Conservation (phyloP, 164 flowering plant genomes). For the Magnolia sinica region DNA sequence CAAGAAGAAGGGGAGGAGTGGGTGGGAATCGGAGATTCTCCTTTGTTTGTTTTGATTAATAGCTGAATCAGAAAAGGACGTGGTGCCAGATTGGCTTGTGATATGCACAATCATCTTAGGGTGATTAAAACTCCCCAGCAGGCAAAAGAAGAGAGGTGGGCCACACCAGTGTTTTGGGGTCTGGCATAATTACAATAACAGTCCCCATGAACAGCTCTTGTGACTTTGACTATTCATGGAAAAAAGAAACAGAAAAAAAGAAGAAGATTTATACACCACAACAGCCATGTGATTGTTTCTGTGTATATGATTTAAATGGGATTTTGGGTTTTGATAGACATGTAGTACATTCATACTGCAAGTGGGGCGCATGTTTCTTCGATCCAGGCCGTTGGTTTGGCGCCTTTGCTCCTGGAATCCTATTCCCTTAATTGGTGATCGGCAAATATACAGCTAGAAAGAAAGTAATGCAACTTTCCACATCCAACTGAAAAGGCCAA, state of each 20-base stretch:
- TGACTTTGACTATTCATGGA: slow-evolving; percentile 16
- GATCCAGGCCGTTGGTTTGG: too few relatives aligned
- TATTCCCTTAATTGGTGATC: too few relatives aligned
- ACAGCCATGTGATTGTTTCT: neutral
- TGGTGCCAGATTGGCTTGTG: slow-evolving; percentile 40
- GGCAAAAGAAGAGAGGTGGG: slow-evolving; percentile 48
- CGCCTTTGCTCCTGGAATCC: too few relatives aligned
- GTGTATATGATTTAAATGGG: too few relatives aligned
- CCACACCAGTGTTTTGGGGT: slow-evolving; percentile 18
- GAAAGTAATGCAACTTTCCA: too few relatives aligned
- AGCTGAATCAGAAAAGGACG: slow-evolving; percentile 32
- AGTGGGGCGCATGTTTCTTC: too few relatives aligned
- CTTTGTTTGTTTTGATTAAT: slow-evolving; percentile 25
- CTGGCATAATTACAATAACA: slow-evolving; percentile 9
- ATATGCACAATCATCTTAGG: slow-evolving; percentile 54
- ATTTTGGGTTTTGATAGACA: too few relatives aligned
- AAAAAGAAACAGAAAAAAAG: neutral
- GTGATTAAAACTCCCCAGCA: slow-evolving; percentile 43
- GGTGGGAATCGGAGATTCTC: slow-evolving; percentile 27
- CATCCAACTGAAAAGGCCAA: too few relatives aligned
- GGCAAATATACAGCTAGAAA: too few relatives aligned
- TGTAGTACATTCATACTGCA: too few relatives aligned
- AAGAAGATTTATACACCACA: neutral
- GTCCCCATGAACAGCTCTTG: slow-evolving; percentile 11
- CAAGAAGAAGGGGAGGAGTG: neutral